Evolutionary conservation across 495 filamentous ascomycete species (phyloP).

Genomic region (Penicillium egyptiacum): DNA sequence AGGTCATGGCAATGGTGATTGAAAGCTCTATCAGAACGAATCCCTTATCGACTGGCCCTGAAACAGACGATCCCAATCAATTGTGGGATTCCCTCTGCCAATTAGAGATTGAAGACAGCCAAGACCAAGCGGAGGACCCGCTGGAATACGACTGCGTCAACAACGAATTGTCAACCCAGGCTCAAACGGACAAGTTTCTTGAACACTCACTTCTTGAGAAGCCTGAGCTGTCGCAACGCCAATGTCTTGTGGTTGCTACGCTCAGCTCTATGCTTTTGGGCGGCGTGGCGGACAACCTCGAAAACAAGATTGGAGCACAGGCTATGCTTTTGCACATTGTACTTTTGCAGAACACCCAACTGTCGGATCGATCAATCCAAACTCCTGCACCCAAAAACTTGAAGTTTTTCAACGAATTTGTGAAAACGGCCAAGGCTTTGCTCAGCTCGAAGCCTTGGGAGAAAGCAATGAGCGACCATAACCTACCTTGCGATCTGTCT

Average conservation of each 20-base stretch:
- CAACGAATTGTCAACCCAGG: background rate
- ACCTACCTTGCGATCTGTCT: slow-evolving; percentile 48
- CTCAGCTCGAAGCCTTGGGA: slow-evolving; percentile 1
- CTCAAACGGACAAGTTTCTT: background rate
- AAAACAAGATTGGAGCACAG: slow-evolving; percentile 4
- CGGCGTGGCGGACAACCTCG: background rate
- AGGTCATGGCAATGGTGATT: slow-evolving; percentile 48
- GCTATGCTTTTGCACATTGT: background rate
- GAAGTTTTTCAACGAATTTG: slow-evolving; percentile 1
- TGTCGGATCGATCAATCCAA: background rate
- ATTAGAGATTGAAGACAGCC: background rate
- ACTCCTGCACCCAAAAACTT: background rate
- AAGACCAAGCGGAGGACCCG: background rate
- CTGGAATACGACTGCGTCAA: too few species aligned
- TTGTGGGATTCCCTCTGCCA: background rate
- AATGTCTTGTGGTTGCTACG: slow-evolving; percentile 1
- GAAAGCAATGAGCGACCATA: slow-evolving; percentile 8
- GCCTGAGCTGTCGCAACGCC: background rate
- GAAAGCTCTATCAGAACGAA: slow-evolving; percentile 25
- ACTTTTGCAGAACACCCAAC: background rate
- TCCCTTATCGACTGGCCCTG: background rate
- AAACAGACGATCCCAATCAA: background rate
- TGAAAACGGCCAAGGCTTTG: slow-evolving; percentile 15
- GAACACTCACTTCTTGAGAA: background rate
- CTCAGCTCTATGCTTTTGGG: background rate